A percentile compares a stretch with the other conserved stretches of the same genome.
Conservation (phyloP, 441 rosid species). For the Aquilaria agallochum region DNA sequence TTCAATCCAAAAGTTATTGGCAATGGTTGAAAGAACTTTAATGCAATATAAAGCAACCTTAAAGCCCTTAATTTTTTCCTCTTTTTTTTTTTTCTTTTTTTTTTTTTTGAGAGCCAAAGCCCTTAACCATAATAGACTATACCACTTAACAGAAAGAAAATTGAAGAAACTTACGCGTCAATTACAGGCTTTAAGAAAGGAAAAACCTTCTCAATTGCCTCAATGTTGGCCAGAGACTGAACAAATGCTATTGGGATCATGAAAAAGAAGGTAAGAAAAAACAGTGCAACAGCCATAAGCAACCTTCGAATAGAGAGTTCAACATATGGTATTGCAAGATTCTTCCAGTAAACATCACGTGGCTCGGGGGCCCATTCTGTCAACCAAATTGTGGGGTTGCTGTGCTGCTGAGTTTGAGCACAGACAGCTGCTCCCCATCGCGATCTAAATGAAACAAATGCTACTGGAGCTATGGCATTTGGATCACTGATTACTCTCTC, state of each 20-base stretch:
- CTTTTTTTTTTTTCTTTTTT: too few relatives aligned
- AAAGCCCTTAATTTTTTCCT: too few relatives aligned
- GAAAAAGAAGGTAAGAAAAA: constrained; percentile 71
- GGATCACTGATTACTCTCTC: constrained; percentile 57
- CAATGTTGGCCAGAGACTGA: constrained; percentile 85
- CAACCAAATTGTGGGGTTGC: constrained; percentile 83
- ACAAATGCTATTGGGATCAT: constrained; percentile 85
- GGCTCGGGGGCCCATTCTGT: constrained; percentile 90
- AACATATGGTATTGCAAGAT: constrained; percentile 77
- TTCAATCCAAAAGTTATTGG: too few relatives aligned
- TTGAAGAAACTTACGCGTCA: constrained; percentile 37
- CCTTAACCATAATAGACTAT: neutral
- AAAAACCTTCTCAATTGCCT: constrained; percentile 66
- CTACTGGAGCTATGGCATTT: constrained; percentile 60
- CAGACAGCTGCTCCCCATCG: constrained; percentile 92
- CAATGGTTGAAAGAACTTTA: too few relatives aligned
- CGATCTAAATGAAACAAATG: constrained; percentile 78
- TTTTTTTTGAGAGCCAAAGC: neutral
- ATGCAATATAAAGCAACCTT: too few relatives aligned
- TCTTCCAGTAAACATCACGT: constrained; percentile 73
- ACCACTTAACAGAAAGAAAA: neutral
- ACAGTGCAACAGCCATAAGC: constrained; percentile 50
- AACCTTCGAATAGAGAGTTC: constrained; percentile 59
- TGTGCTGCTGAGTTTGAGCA: constrained; percentile 83
- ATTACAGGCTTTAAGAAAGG: constrained; percentile 66